Conservation (phyloP, 2,329 filamentous ascomycete genomes). For the Cryoendolithus antarcticus region DNA sequence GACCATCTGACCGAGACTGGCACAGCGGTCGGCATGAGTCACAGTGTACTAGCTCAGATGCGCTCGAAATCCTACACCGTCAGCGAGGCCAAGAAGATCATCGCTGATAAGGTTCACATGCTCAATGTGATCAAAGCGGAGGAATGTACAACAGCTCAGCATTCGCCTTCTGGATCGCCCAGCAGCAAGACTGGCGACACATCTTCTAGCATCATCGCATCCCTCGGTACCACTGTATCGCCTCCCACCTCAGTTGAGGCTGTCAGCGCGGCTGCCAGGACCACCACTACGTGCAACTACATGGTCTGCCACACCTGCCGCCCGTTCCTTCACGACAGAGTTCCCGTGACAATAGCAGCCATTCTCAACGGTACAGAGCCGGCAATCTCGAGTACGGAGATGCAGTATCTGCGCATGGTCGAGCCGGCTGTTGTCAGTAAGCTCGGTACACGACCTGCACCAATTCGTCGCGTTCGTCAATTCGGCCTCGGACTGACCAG, state of each 20-base stretch:
- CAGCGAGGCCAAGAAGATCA: slow-evolving; percentile 29
- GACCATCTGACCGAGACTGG: slow-evolving; percentile 4
- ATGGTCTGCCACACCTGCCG: slow-evolving; percentile 39
- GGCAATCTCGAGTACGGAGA: slow-evolving; percentile 22
- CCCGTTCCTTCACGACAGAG: slow-evolving; percentile 36
- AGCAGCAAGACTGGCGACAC: background rate
- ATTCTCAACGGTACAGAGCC: slow-evolving; percentile 27
- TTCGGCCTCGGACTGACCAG: slow-evolving; percentile 2
- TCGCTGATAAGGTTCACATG: slow-evolving; percentile 29
- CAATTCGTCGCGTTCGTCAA: slow-evolving; percentile 1
- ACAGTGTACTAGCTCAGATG: slow-evolving; percentile 31
- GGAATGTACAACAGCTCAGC: slow-evolving; percentile 1
- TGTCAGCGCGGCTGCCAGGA: slow-evolving; percentile 5
- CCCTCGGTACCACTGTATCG: slow-evolving; percentile 11
- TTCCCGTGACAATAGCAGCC: slow-evolving; percentile 32
- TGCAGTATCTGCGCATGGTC: slow-evolving; percentile 23
- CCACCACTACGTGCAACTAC: slow-evolving; percentile 26
- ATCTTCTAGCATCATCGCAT: slow-evolving; percentile 16
- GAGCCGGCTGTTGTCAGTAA: slow-evolving; percentile 23
- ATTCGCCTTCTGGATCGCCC: background rate
- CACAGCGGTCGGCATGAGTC: slow-evolving; percentile 23
- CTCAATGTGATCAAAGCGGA: slow-evolving; percentile 14
- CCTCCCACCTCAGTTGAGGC: slow-evolving; percentile 4
- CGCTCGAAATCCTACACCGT: slow-evolving; percentile 29
- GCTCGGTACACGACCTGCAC: slow-evolving; percentile 20